These are phyloP conservation scores for Nephelium lappaceum DNA, from an alignment of 345 rosid species.

Conservation along the genomic window DNA sequence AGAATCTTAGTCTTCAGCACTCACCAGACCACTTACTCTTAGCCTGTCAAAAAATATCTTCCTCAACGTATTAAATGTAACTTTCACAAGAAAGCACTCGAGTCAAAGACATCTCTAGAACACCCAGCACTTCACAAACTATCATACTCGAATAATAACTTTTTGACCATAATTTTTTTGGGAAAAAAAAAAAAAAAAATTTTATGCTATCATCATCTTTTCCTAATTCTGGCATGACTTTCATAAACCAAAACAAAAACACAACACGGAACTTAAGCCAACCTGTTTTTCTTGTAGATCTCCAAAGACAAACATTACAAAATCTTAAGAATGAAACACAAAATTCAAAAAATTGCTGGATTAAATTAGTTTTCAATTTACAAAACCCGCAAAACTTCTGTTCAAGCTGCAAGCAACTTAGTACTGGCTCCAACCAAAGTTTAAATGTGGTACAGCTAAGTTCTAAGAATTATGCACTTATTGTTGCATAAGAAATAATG, in stretches of 20 bases:
- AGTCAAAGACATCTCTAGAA: constrained; percentile 9
- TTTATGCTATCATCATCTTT: too few species aligned
- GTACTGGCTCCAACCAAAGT: not conserved
- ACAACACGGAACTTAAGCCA: not conserved
- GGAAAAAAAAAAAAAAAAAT: too few species aligned
- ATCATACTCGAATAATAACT: too few species aligned
- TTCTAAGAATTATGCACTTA: not conserved
- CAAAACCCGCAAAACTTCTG: not conserved
- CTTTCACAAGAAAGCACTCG: not conserved
- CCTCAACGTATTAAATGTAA: not conserved
- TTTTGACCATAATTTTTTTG: too few species aligned
- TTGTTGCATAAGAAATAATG: not conserved
- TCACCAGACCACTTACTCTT: not conserved
- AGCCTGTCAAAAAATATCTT: not conserved
- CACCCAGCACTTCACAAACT: not conserved
- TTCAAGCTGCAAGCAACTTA: not conserved
- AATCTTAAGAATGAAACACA: not conserved
- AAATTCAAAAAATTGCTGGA: not conserved
- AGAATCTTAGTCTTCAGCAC: not conserved
- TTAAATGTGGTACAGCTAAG: not conserved
- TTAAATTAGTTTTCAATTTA: not conserved
- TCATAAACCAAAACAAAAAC: not conserved
- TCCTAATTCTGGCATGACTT: not conserved
- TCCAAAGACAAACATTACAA: too few species aligned
- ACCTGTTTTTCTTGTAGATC: not conserved